A percentile compares a stretch with the other conserved stretches of the same genome.
These are phyloP conservation scores for Wickerhamiella lipophila DNA, from an alignment of 805 yeast species.

Conservation along the genomic window DNA sequence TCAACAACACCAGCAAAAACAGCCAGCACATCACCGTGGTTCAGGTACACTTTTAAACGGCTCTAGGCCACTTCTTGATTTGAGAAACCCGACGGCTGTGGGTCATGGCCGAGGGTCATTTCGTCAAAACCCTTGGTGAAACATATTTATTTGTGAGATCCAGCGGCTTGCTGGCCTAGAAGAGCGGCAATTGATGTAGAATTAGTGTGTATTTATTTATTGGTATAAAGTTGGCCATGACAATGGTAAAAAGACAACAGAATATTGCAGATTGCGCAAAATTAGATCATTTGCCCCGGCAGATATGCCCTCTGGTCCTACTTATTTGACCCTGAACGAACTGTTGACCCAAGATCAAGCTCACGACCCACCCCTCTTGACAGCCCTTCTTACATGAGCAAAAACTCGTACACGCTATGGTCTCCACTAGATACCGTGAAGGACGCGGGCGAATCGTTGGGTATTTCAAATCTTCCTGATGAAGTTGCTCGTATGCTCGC, in stretches of 20 bases:
- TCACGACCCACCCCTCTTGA: neutral
- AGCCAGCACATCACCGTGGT: neutral
- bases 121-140: neutral
- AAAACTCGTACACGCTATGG: conserved; percentile 79
- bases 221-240: too few species aligned
- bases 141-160: neutral
- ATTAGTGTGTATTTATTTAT: neutral
- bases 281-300: too few species aligned
- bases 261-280: too few species aligned
- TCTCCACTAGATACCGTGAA: conserved; percentile 94
- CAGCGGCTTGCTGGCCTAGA: neutral
- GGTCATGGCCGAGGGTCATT: neutral
- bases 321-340: too few species aligned
- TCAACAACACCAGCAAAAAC: neutral
- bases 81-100: neutral
- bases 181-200: too few species aligned
- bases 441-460: conserved; percentile 89
- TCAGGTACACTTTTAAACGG: neutral
- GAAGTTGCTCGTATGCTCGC: conserved; percentile 91
- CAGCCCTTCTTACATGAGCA: conserved; percentile 10
- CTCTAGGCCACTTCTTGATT: neutral
- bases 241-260: too few species aligned
- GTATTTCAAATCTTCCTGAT: conserved; percentile 61
- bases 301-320: too few species aligned
- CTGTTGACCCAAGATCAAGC: neutral